Conservation (phyloP, 345 rosid species). For the Sisymbrium irio region DNA sequence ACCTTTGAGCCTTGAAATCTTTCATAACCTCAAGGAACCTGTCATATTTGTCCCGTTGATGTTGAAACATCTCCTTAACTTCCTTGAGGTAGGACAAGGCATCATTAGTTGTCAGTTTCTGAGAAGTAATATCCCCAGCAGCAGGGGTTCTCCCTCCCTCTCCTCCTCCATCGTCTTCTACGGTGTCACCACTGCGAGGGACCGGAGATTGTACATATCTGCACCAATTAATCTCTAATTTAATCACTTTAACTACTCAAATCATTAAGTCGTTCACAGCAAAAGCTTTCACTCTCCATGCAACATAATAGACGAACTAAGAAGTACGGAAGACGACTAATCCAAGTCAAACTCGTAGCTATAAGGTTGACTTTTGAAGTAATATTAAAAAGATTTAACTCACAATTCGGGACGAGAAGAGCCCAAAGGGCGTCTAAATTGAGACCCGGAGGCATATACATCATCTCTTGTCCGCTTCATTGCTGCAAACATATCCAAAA, state of each 20-base stretch:
- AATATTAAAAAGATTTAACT: constrained; percentile 32
- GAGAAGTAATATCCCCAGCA: constrained; percentile 36
- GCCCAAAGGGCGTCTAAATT: constrained; percentile 63
- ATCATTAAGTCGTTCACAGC: background rate
- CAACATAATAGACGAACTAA: background rate
- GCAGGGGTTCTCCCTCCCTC: constrained; percentile 27
- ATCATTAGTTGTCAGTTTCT: constrained; percentile 78
- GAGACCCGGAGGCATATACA: constrained; percentile 51
- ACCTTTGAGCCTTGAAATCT: constrained; percentile 98
- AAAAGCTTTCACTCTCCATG: constrained; percentile 6
- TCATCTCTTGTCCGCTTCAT: constrained; percentile 88
- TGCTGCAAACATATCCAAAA: constrained; percentile 31
- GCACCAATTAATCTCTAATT: constrained; percentile 17
- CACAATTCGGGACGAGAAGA: constrained; percentile 72
- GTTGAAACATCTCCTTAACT: constrained; percentile 92
- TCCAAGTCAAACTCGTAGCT: background rate
- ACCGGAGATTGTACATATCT: constrained; percentile 47
- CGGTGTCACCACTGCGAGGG: constrained; percentile 36
- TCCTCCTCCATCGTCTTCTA: background rate
- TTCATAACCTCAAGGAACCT: constrained; percentile 91
- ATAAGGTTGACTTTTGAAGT: background rate
- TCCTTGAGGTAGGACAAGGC: constrained; percentile 79
- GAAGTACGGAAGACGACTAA: background rate
- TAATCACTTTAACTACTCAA: background rate
- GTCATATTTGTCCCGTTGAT: constrained; percentile 82